Conservation (phyloP, 1,284 basidiomycete genomes). For the Puccinia triticina region DNA sequence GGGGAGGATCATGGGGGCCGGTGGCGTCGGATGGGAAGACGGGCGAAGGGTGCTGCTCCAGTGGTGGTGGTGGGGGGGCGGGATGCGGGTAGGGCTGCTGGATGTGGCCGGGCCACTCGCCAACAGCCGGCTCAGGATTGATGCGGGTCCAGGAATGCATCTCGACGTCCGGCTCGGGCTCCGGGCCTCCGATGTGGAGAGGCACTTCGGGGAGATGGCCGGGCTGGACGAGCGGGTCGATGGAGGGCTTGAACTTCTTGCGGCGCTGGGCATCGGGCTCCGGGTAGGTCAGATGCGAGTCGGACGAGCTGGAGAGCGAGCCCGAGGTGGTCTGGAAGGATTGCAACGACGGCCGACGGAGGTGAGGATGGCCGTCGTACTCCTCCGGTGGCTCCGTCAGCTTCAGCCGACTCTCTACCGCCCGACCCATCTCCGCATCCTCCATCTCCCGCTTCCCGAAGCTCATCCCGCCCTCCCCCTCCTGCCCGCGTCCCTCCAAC, state of each 20-base stretch:
- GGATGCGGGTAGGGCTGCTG: not conserved
- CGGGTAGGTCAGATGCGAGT: constrained; percentile 20
- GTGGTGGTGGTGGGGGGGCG: not conserved
- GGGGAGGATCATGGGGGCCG: not conserved
- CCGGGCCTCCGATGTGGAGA: not conserved
- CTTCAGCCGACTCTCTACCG: constrained; percentile 26
- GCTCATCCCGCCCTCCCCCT: not conserved
- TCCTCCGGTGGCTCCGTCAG: constrained; percentile 21
- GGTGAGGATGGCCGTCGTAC: no score
- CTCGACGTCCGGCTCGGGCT: constrained; percentile 7
- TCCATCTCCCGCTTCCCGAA: constrained; percentile 35
- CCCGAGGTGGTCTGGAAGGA: constrained; percentile 32
- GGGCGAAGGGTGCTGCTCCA: no score
- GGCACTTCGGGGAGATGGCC: not conserved
- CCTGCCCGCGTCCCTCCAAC: constrained; percentile 9
- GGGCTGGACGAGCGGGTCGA: not conserved
- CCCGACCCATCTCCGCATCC: constrained; percentile 14
- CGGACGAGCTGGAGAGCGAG: constrained; percentile 19
- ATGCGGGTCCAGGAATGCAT: constrained; percentile 19
- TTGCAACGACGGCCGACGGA: not conserved
- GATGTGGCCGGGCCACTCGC: not conserved
- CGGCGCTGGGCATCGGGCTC: not conserved
- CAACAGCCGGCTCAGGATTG: not conserved
- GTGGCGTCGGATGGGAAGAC: not conserved
- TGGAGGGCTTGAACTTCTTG: constrained; percentile 26